Base-by-base conservation (phyloP, 306 rosid genomes). In the Cicer pinnatifidum region DNA sequence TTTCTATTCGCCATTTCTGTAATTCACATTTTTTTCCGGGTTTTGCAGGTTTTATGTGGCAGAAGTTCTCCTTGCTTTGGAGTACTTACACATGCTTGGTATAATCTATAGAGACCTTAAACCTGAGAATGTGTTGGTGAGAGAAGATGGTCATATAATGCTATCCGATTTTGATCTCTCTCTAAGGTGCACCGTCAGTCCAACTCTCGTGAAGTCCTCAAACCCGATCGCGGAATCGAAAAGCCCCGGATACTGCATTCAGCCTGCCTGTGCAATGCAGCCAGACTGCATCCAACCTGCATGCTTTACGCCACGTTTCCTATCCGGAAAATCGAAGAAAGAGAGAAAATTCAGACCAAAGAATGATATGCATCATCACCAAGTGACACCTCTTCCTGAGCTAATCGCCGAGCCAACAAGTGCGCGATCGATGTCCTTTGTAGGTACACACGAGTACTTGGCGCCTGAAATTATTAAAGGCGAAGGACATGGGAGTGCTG, bases 111-210 rank as follows among this genome's bases (percentile, higher is more conserved):
- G 99, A 85, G 99, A 94, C 83, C 96, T 94, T 17, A 94, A 94
- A 86, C 99, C 99, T 1, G 99, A 94, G 82, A 94, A 94, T 71
- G 99, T 94, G 71, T 82, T 94, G 78, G 97, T 94, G 71, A 82
- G 97, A 72, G 99, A 94, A 85, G 99, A 94, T 63, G 99, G 99
- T 51, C 99, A 94, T 50, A 91, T 94, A 82, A 94, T 94, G 99
- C 93, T 94, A 16, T 89, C 99, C 2, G 99, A 94, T 82, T 94
- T 94, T 17, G 99, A 94, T 76, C 96, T 94, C 74, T 94, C 99
- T 77, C 81, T 94, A 53, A 82, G 97, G 82, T 94, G 99, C 39
- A 86, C 88, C 1, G 90, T 94, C 37, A 85, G 91, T 66, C 99
- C 99, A 41, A 91, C 96, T 33, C 89, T 94, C 8, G 92, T 87